Base-by-base conservation (phyloP, 2,329 filamentous ascomycete genomes). In the Calonectria naviculata region DNA sequence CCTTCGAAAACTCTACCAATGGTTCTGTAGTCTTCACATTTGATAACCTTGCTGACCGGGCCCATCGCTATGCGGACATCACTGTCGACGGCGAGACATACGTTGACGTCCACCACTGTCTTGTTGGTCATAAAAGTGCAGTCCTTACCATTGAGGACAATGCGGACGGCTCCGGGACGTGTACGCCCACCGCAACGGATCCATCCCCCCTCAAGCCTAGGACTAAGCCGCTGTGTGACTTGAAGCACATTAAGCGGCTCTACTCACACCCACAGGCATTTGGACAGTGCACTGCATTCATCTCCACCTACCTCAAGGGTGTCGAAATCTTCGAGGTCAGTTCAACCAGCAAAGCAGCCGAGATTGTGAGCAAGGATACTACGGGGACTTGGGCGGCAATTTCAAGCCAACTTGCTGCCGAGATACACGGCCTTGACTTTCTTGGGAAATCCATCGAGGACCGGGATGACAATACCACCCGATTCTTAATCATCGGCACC, bases 261-360 rank as follows among this genome's bases (percentile, higher is more conserved):
- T 97, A 98, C 85, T 97, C 94, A 28, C 97, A 99, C 83, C 95
- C 96, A 12, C 97, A 99, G 84, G 97, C 95, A 31, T 98, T 97
- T 87, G 95, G 95, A 29, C 97, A 99, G 84, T 98, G 95, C 83
- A 91, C 92, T 52, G 83, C 80, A 10, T 98, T 98, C 83, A 89
- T 98, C 29, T 86, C 88, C 10, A 85, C 87, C 31, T 87, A 94
- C 77, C 89, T 98, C 72, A 92, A 91, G 76, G 90, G 90, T 52
- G 87, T 93, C n/a, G 94, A 97, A 84, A 89, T 92, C 64, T 90
- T 96, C 71, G 95, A 98, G 80, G 93, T 94, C 49, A 93, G 92
- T 71, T 97, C 93, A 31, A 99, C 97, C 7, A 95, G 93, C 76
- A 92, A 91, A 74, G 97, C 94, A 0, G 96, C 95, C 1, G 91